Evolutionary conservation across 371 early-diverging fungal species (phyloP).

Genomic region (Batkoa obscura): DNA sequence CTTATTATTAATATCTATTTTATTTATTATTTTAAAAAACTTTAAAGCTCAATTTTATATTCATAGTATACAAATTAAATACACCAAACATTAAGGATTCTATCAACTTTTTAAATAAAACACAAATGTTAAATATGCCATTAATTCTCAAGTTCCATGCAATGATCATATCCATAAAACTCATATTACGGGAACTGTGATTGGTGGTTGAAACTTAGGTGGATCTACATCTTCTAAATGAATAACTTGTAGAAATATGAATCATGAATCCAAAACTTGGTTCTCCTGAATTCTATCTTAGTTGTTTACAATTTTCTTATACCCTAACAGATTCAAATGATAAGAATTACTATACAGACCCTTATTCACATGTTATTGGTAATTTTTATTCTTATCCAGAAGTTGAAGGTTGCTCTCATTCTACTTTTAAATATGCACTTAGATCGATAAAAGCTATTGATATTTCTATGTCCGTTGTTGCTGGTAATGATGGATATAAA

Average conservation of each 20-base stretch:
- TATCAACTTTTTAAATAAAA: no score
- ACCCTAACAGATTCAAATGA: no score
- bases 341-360: background rate
- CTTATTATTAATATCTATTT: no score
- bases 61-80: no score
- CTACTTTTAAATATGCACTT: background rate
- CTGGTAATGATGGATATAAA: background rate
- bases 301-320: background rate
- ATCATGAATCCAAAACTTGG: background rate
- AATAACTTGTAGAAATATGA: no score
- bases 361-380: background rate
- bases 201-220: background rate
- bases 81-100: no score
- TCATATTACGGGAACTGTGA: background rate
- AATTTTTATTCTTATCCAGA: background rate
- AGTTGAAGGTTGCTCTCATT: background rate
- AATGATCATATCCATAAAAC: background rate
- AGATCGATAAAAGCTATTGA: background rate
- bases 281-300: background rate
- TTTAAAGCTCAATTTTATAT: no score
- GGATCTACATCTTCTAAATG: background rate
- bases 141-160: background rate
- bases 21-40: no score
- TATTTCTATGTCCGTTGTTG: background rate
- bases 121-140: background rate